Conservation (phyloP, 2,329 filamentous ascomycete genomes). For the Scedosporium minutisporum region DNA sequence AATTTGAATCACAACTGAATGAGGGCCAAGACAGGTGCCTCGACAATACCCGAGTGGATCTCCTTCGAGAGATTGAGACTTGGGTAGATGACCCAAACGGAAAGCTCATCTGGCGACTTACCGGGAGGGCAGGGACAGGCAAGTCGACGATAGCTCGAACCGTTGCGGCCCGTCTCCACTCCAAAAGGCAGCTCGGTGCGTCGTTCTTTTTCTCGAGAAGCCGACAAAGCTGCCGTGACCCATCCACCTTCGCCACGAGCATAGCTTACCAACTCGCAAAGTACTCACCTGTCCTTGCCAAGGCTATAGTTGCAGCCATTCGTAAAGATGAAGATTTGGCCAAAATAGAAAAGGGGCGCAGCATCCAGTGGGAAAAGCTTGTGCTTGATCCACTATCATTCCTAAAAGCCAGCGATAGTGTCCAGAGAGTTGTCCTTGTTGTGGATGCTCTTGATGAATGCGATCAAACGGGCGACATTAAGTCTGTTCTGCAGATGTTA, state of each 20-base stretch:
- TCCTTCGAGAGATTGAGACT: not conserved
- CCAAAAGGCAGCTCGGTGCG: not conserved
- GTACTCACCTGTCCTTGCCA: not conserved
- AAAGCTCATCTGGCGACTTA: not conserved
- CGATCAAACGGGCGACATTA: not conserved
- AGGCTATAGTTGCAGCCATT: not conserved
- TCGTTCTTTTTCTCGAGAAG: not conserved
- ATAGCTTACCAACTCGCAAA: not conserved
- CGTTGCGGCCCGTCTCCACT: not conserved
- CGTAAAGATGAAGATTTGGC: not conserved
- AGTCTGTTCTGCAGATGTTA: not conserved
- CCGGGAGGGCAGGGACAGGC: not conserved
- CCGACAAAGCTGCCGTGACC: not conserved
- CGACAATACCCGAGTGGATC: not conserved
- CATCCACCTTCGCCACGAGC: not conserved
- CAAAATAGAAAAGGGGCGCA: not conserved
- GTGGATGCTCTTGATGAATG: not conserved
- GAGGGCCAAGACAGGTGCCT: not conserved
- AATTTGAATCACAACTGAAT: not conserved
- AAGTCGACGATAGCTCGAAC: not conserved
- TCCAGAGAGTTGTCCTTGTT: not conserved
- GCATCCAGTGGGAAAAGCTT: not conserved
- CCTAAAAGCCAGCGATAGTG: not conserved
- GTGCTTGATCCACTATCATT: not conserved
- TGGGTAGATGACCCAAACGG: not conserved